Evolutionary conservation across 2,329 filamentous ascomycete genomes (phyloP), one percentile per base, ranked within the genome.

Genomic region (Diaporthe citrichinensis): DNA sequence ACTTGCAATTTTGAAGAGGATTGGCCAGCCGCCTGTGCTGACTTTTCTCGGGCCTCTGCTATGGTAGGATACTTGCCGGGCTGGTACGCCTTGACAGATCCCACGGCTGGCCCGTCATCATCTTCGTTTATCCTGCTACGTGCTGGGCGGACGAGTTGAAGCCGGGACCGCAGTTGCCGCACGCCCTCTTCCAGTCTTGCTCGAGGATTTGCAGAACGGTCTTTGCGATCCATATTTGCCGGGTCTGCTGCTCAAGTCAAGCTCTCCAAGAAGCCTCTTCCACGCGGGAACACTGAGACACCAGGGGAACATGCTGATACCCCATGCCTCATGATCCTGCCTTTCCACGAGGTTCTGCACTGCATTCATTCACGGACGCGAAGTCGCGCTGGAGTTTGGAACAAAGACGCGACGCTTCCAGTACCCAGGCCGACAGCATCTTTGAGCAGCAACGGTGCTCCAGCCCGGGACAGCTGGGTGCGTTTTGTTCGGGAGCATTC

Each of bases 401-500:
- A 75, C 74, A 75, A 75, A 75, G 74, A 15, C 23, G 31, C 8
- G 51, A 57, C 65, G 69, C 25, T 61, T 57, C 39, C 31, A 15
- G 49, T 17, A 20, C 36, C 53, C 44, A 41, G 55, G 44, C 49
- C 20, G 53, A 69, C 49, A 20, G 9, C 34, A 20, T 36, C 72
- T 76, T 74, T 69, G 41, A 69, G 15, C 31, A 4, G 49, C 34
- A 46, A 28, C n/a, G 34, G 67, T 68, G 31, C 34, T 20, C 28
- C 49, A 31, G 10, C 28, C 55, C 62, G 34, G 36, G 36, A n/a
- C 28, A 14, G 28, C 28, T 31, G 23, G 20, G 36, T 53, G 12
- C n/a, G 23, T 73, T 76, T 76, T 76, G 75, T 76, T 28, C 36
- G 58, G 53, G 25, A 28, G 17, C 31, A 6, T 58, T 74, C 74